Evolutionary conservation across 2,329 filamentous ascomycete genomes (phyloP).

Genomic region (Colletotrichum sp.): DNA sequence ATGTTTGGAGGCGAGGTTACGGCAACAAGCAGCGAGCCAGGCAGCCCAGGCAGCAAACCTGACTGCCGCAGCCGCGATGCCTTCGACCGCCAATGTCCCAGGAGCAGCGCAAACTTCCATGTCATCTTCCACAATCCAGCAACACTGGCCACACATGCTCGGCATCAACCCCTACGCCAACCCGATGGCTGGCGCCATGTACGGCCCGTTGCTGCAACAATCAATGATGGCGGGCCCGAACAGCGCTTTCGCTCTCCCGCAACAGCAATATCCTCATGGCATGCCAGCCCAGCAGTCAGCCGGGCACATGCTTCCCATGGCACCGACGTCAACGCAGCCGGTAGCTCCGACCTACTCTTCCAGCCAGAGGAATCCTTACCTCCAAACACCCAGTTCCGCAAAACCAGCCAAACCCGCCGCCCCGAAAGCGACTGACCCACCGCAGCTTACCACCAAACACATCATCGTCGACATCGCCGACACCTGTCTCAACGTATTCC

Average conservation of each 20-base stretch:
- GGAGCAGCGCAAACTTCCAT: neutral
- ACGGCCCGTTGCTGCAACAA: slow-evolving; percentile 13
- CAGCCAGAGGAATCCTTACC: neutral
- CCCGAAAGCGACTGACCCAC: slow-evolving; percentile 21
- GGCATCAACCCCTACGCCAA: slow-evolving; percentile 16
- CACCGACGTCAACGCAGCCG: neutral
- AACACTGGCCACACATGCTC: slow-evolving; percentile 7
- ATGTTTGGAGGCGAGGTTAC: slow-evolving; percentile 15
- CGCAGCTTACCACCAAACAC: slow-evolving; percentile 35
- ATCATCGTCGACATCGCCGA: slow-evolving; percentile 55
- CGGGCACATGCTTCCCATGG: neutral
- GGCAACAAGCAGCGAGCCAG: slow-evolving; percentile 14
- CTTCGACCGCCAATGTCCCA: neutral
- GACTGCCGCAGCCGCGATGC: neutral
- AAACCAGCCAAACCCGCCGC: neutral
- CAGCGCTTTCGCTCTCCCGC: neutral
- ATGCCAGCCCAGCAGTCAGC: neutral
- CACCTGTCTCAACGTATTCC: slow-evolving; percentile 50
- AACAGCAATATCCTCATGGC: neutral
- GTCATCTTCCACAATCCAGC: neutral
- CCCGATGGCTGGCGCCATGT: slow-evolving; percentile 2
- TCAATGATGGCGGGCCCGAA: neutral
- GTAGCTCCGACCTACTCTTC: neutral
- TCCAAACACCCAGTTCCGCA: neutral
- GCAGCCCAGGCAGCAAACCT: neutral